Conservation (phyloP, 1,284 basidiomycete species). For the Cutaneotrichosporon cavernicola region DNA sequence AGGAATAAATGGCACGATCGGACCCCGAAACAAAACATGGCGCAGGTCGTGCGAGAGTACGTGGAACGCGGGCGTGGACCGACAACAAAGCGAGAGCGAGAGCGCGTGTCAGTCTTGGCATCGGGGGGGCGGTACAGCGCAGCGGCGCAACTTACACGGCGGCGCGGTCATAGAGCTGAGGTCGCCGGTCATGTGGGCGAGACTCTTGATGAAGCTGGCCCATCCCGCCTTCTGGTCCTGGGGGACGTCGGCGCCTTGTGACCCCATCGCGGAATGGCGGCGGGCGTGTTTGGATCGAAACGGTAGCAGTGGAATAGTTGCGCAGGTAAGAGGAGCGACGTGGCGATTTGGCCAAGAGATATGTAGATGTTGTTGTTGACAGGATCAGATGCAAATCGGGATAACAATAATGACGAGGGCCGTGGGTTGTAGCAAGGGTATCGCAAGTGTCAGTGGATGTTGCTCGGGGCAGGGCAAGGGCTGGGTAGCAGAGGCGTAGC, state of each 20-base stretch:
- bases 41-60: not conserved
- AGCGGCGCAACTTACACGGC: conserved; percentile 43
- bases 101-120: not conserved
- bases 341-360: not conserved
- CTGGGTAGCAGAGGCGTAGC: not conserved
- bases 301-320: not conserved
- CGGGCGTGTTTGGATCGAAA: not conserved
- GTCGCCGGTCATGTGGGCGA: conserved; percentile 85
- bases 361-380: not conserved
- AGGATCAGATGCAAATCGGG: not conserved
- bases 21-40: not conserved
- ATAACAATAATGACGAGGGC: not conserved
- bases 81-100: not conserved
- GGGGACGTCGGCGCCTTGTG: conserved; percentile 49
- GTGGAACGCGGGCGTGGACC: not conserved
- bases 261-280: not conserved
- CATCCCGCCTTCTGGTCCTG: conserved; percentile 54
- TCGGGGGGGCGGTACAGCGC: not conserved
- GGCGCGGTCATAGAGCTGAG: conserved; percentile 91
- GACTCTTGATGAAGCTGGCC: conserved; percentile 57
- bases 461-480: not conserved
- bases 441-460: not conserved
- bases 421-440: not conserved
- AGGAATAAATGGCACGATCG: conserved; percentile 1
- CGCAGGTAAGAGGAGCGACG: not conserved